Percentiles rank a stretch among this genome's conserved stretches.
These are phyloP conservation scores for Podila epigama DNA, from an alignment of 192 early-diverging fungal genomes.

Conservation along the genomic window DNA sequence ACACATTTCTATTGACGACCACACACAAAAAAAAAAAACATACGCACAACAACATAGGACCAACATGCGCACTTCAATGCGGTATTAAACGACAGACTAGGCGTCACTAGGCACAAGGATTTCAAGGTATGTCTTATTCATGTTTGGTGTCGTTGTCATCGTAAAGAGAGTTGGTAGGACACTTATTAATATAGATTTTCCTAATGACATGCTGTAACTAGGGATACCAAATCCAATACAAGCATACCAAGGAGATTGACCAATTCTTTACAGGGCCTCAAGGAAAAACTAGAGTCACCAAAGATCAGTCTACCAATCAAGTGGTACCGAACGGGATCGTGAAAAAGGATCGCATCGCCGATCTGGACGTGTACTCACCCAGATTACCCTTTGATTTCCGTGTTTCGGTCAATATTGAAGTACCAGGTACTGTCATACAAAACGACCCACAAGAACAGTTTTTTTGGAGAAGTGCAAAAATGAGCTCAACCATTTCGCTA, in stretches of 20 bases:
- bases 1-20: background rate
- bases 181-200: background rate
- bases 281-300: slow-evolving; percentile 68
- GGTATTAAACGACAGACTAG: slow-evolving; percentile 76
- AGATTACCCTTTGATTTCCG: slow-evolving; percentile 83
- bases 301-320: slow-evolving; percentile 65
- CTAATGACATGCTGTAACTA: background rate
- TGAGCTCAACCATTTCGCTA: background rate
- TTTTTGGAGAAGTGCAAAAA: background rate
- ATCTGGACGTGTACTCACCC: slow-evolving; percentile 89
- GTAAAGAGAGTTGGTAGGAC: background rate
- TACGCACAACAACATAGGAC: slow-evolving; percentile 37
- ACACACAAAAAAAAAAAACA: too few relatives aligned
- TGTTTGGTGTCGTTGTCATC: background rate
- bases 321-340: slow-evolving; percentile 61
- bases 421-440: slow-evolving; percentile 59
- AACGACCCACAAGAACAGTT: slow-evolving; percentile 27
- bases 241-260: slow-evolving; percentile 41
- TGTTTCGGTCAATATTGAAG: slow-evolving; percentile 85
- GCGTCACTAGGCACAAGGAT: slow-evolving; percentile 55
- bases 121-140: slow-evolving; percentile 36
- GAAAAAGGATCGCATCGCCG: slow-evolving; percentile 79
- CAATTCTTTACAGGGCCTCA: slow-evolving; percentile 15
- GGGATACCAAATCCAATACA: slow-evolving; percentile 18
- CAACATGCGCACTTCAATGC: slow-evolving; percentile 89